Conservation (phyloP, 305 asterid species). For the Petunia hybrid region DNA sequence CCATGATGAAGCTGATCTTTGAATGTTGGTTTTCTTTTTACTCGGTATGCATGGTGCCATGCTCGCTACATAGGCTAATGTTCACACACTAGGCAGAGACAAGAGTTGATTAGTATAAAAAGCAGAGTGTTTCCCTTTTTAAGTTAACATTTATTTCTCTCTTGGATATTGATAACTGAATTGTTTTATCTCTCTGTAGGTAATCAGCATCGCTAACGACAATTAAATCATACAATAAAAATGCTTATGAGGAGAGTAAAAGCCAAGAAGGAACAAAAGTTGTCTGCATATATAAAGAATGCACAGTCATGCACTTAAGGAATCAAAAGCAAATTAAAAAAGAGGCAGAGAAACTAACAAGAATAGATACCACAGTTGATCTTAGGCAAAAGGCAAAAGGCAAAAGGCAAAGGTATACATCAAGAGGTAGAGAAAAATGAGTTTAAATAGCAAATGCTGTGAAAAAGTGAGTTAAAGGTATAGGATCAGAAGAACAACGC, state of each 20-base stretch:
- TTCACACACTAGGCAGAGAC: not conserved
- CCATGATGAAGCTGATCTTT: conserved; percentile 1
- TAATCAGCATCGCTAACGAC: not conserved
- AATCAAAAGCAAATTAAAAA: not conserved
- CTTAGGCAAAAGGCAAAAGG: conserved; percentile 63
- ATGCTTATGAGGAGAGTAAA: not conserved
- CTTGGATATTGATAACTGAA: conserved; percentile 17
- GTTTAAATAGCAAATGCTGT: conserved; percentile 4
- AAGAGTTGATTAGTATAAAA: not conserved
- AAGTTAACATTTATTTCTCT: not conserved
- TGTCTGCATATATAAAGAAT: conserved; percentile 8
- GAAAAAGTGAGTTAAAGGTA: not conserved
- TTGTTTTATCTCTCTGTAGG: conserved; percentile 2
- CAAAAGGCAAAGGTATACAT: conserved; percentile 52
- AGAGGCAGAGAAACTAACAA: conserved; percentile 14
- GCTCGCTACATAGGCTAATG: not conserved
- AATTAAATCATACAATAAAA: not conserved
- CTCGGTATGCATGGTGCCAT: not conserved
- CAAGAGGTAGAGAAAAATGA: conserved; percentile 21
- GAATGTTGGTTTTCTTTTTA: not conserved
- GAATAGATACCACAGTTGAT: conserved; percentile 59
- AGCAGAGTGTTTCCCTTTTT: not conserved
- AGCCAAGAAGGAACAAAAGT: not conserved
- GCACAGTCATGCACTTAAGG: conserved; percentile 11
- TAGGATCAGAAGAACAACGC: not conserved